Base-by-base conservation (phyloP, 2,329 filamentous ascomycete species). In the Scytalidium sp. region DNA sequence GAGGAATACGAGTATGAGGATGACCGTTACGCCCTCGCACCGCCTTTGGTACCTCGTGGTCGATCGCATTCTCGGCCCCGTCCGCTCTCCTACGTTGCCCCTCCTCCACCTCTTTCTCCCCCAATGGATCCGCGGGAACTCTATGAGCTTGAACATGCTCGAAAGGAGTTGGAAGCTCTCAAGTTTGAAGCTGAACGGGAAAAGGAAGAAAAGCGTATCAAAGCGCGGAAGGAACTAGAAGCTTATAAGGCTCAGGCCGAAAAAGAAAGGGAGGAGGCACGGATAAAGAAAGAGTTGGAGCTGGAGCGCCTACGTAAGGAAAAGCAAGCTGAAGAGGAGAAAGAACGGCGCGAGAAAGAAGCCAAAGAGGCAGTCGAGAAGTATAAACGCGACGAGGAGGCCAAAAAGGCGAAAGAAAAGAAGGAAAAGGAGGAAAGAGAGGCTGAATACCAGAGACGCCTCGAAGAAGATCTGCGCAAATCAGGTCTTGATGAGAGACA, bases 401-500 rank as follows among this genome's bases (percentile, higher is more conserved):
- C 66, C 39, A 57, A 65, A 40, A 55, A 64, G 17, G 60, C 62
- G 3, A 64, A 68, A 45, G 59, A 68, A 44, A 66, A 69, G 51
- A 67, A 70, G 50, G 57, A 67, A 48, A 63, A 67, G 47, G 60
- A 69, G 48, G 58, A 62, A 50, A 44, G 59, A 43, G 59, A 65
- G 22, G 58, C 63, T 50, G 53, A 67, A 45, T 66, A 67, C 36
- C 73, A 78, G 60, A 69, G 70, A 21, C 74, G 77, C 39, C 67
- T 85, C 43, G 77, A 80, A 58, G 78, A 83, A 55, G 75, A 83
- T 45, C 68, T 86, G 32, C 66, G 79, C 51, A 76, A 77, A 44
- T 79, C 81, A 2, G 82, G 83, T 2, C 68, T 85, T 40, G 75
- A 78, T 58, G 79, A 83, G 58, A 75, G 76, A 56, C 75, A 78